Evolutionary conservation across 345 rosid genomes (phyloP).

Genomic region (Salix exigua): DNA sequence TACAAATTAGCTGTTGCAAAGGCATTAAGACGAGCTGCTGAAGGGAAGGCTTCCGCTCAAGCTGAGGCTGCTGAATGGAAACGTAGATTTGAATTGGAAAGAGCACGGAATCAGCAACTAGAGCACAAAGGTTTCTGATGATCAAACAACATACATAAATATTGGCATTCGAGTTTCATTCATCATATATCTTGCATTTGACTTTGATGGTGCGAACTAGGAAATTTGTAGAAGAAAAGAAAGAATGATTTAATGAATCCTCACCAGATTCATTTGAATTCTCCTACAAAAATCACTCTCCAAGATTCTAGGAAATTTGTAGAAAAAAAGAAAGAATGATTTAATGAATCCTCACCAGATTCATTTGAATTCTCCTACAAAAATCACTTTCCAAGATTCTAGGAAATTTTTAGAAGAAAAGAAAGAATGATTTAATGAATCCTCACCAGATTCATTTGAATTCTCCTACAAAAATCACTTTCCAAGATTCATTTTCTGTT

Average conservation of each 20-base stretch:
- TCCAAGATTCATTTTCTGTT: neutral
- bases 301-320: no score
- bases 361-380: neutral
- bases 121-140: conserved; percentile 57
- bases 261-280: neutral
- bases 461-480: neutral
- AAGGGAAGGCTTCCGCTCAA: conserved; percentile 95
- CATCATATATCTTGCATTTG: neutral
- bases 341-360: neutral
- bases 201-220: neutral
- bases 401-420: neutral
- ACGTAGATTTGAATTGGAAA: conserved; percentile 85
- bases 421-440: neutral
- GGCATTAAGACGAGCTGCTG: conserved; percentile 88
- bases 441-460: neutral
- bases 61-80: conserved; percentile 99
- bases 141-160: conserved; percentile 9
- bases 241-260: neutral
- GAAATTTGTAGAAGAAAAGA: neutral
- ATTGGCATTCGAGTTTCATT: conserved; percentile 5
- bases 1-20: conserved; percentile 82
- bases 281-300: neutral
- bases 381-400: neutral
- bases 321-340: neutral
- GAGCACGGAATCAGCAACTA: conserved; percentile 44